Evolutionary conservation across 257 asterid species (phyloP), one percentile per base, ranked within the genome.

Genomic region (Ballota nigra): DNA sequence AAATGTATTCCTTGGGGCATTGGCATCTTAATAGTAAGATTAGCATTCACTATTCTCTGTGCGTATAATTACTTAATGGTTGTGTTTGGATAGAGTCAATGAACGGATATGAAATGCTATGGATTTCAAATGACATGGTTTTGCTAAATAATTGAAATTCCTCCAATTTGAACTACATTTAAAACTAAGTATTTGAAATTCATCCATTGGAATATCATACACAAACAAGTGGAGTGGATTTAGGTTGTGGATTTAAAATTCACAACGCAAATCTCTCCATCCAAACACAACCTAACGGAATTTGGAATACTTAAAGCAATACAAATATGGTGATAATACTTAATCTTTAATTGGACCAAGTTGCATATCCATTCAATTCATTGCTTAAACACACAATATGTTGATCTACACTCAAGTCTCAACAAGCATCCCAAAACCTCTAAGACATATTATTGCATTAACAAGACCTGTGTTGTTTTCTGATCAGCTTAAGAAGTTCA

Each of bases 401-500:
- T 63, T 28, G 58, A 56, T 22, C n/a, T 69, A 28, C 28, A 53
- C 68, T 28, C n/a, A n/a, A n/a, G n/a, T n/a, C n/a, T n/a, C 23
- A 41, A 3, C 26, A 20, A 70, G 22, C 56, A 70, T 70, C 43
- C 20, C n/a, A 22, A 20, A 41, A 64, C 13, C 70, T 28, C 26
- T 2, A 65, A 52, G 3, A 18, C 26, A 71, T 57, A 24, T 18
- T 56, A 63, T 38, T 56, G 33, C 31, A 22, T 47, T 29, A 67
- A 45, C 71, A 57, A 15, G 28, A 75, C 36, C 40, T 36, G 2
- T 56, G 40, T 20, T 31, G 63, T 49, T 33, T 58, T 41, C 11
- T 31, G 10, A 53, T 63, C 19, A 53, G 55, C 68, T 56, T 20
- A 55, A 65, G 61, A 31, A 43, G 68, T 63, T 31, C 73, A 56